Percentiles rank a stretch among this genome's conserved stretches.
phyloP scores from a whole-genome alignment of 768 basidiomycete genomes.

The Neoboletus subvelutipes region DNA sequence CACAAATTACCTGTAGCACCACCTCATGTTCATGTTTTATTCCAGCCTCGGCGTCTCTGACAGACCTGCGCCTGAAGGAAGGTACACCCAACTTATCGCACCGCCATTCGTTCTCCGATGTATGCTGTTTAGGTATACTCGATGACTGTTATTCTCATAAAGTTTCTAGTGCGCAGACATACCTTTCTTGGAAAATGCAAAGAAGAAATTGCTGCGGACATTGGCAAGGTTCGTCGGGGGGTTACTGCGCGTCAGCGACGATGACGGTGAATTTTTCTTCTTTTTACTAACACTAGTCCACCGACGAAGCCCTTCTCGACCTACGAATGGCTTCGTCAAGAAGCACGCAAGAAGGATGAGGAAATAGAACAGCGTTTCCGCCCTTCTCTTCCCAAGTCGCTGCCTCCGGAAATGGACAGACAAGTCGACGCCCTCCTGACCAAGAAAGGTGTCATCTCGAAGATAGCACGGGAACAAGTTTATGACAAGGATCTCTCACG shows the following conservation, averaged over 20 bases:
- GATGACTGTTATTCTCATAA: slow-evolving; percentile 5
- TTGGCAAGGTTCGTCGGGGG: slow-evolving; percentile 50
- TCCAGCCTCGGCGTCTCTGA: slow-evolving; percentile 52
- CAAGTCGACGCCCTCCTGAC: slow-evolving; percentile 55
- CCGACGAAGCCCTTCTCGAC: slow-evolving; percentile 49
- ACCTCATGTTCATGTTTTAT: slow-evolving; percentile 8
- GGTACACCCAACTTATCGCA: slow-evolving; percentile 30
- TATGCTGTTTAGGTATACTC: slow-evolving; percentile 21
- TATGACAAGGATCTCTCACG: slow-evolving; percentile 64
- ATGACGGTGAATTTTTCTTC: not conserved
- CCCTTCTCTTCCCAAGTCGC: slow-evolving; percentile 51
- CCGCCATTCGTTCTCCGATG: slow-evolving; percentile 45
- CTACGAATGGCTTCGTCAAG: slow-evolving; percentile 54
- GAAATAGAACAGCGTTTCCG: slow-evolving; percentile 60
- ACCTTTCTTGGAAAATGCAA: slow-evolving; percentile 56
- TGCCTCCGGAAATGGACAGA: slow-evolving; percentile 58
- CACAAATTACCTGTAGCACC: not conserved
- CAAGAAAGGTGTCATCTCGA: slow-evolving; percentile 60
- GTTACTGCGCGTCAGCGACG: not conserved
- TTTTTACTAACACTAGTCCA: slow-evolving; percentile 31
- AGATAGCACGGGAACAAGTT: slow-evolving; percentile 69
- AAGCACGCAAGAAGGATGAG: slow-evolving; percentile 52
- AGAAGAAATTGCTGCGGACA: slow-evolving; percentile 59
- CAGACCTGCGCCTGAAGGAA: slow-evolving; percentile 41
- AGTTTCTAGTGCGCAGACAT: slow-evolving; percentile 35